phyloP scores from a whole-genome alignment of 202 grass and related monocot species.

The Setaria italica region DNA sequence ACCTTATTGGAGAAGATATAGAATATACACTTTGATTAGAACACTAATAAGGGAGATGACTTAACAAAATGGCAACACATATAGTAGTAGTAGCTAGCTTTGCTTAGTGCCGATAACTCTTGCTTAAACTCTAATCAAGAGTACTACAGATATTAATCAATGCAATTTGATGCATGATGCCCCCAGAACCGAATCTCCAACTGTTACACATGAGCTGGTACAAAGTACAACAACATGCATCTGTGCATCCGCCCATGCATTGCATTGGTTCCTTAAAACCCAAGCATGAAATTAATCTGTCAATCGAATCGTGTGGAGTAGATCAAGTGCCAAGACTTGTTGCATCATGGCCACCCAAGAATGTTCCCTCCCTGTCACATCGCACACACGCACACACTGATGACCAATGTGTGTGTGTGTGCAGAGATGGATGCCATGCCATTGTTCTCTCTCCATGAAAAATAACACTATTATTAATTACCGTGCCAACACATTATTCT shows the following conservation, averaged over 20 bases:
- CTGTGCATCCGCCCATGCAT: background rate
- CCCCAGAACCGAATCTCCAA: background rate
- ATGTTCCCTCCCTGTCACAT: slow-evolving; percentile 48
- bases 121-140: slow-evolving; percentile 41
- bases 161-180: background rate
- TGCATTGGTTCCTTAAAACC: slow-evolving; percentile 43
- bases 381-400: background rate
- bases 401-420: background rate
- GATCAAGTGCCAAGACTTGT: slow-evolving; percentile 43
- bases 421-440: background rate
- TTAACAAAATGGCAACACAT: slow-evolving; percentile 33
- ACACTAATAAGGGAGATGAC: background rate
- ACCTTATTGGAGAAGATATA: background rate
- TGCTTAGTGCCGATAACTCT: slow-evolving; percentile 20
- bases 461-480: background rate
- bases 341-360: slow-evolving; percentile 54
- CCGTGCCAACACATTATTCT: background rate
- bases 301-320: background rate
- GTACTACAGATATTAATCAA: slow-evolving; percentile 25
- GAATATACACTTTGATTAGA: background rate
- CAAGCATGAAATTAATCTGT: slow-evolving; percentile 41
- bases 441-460: background rate
- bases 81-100: background rate
- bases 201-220: slow-evolving; percentile 14
- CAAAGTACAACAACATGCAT: slow-evolving; percentile 9